Evolutionary conservation across 2,329 filamentous ascomycete genomes (phyloP).

Genomic region (Xylariaceae sp.): DNA sequence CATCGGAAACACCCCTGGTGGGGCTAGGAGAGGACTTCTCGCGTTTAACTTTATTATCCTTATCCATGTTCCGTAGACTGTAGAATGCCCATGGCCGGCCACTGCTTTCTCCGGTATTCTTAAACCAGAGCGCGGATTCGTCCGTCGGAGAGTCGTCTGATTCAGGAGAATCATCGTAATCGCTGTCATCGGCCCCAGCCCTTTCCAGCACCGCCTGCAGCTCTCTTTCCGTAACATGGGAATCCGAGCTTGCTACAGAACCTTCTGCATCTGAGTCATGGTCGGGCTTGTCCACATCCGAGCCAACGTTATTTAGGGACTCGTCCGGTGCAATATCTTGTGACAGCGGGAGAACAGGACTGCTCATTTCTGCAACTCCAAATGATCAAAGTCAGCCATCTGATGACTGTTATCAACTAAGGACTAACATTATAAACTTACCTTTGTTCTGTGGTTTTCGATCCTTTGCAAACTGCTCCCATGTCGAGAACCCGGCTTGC

Average conservation of each 20-base stretch:
- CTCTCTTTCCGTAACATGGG: conserved; percentile 18
- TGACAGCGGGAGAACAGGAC: neutral
- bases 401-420: neutral
- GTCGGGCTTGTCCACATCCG: neutral
- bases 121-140: conserved; percentile 17
- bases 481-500: conserved; percentile 24
- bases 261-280: conserved; percentile 3
- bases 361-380: neutral
- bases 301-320: neutral
- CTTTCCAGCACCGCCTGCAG: conserved; percentile 18
- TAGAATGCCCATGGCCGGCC: conserved; percentile 26
- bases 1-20: neutral
- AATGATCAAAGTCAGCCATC: neutral
- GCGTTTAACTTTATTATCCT: neutral
- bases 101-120: neutral
- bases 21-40: neutral
- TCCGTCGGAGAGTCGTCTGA: conserved; percentile 19
- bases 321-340: neutral
- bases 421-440: neutral
- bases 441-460: conserved; percentile 7
- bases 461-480: conserved; percentile 24
- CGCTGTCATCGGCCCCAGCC: conserved; percentile 26
- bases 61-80: conserved; percentile 14
- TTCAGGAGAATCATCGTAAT: conserved; percentile 19
- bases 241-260: conserved; percentile 1